Base-by-base conservation (phyloP, 345 rosid genomes). In the Passiflora organensis region DNA sequence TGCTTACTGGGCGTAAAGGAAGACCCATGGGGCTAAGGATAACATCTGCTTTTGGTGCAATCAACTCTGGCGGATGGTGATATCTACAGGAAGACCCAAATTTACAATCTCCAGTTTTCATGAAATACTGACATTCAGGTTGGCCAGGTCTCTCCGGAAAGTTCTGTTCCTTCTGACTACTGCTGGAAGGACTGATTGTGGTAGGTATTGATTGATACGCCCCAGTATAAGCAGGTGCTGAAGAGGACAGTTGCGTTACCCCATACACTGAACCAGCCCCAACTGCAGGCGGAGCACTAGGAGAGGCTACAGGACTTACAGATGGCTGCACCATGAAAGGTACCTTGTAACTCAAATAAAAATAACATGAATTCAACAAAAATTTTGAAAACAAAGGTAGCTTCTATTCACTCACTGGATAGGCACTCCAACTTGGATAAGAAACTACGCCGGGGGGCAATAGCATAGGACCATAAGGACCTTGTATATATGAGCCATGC, bases 81-180 rank as follows among this genome's bases (percentile, higher is more conserved):
- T 76, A 93, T 82, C 72, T 86, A 80, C 99, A 89, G 0, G 85
- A 81, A 28, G 89, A 75, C 61, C 95, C 91, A 22, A 72, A 89
- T 78, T 76, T 89, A 77, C 99, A 93, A 15, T 86, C 86, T 18
- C 96, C 91, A 4, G 91, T 93, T 76, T 78, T 93, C 81, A 86
- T 52, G 76, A 76, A 93, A 76, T 81, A 75, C 56, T 76, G 96
- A 74, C 99, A 89, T 53, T 89, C 95, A 1, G 85, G 95, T 46
- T 89, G 87, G 58, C 86, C 96, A 24, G 84, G 95, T 66, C 95
- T 80, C 58, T 84, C 88, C 2, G 99, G 99, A 79, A 82, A 89
- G 32, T 64, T 43, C 13, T 64, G 77, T 25, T 86, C 96, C 70
- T 67, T 81, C 76, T 76, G 81, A 58, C 55, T 61, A 53, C 78